Base-by-base conservation (phyloP, 164 flowering plant species). In the Vitis cinerea region DNA sequence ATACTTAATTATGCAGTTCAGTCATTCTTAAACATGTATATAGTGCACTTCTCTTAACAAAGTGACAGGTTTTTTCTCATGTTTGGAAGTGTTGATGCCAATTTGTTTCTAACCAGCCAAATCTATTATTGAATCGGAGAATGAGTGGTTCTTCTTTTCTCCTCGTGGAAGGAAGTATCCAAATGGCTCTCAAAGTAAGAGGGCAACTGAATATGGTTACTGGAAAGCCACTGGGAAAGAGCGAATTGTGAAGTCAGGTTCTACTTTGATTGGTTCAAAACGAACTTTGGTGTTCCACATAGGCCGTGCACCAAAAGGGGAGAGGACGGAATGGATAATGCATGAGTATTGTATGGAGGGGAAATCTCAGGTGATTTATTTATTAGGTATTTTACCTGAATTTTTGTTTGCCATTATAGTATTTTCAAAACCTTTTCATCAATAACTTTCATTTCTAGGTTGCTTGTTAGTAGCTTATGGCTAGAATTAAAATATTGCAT, bases 221-320 rank as follows among this genome's bases (percentile, higher is more conserved):
- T 91, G 97, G 97, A 91, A 89, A 72, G 97, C 94, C 57, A 91
- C 97, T 0, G 97, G 94, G 4, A 91, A 88, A 73, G 94, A 89
- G 73, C 85, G 97, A 6, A 77, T 72, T 71, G 92, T 91, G 12
- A 91, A 85, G 72, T 77, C 91, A 2, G 85, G 84, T 54, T 55
- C 85, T 2, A 75, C 17, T 50, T 37, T 85, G 6, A 87, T 89
- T 57, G 97, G 97, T n/a, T 86, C 93, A 3, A 91, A 91, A 72
- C 82, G 97, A 77, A 89, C 94, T 57, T 77, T 91, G 13, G 97
- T 91, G n/a, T 91, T 89, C 73, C 93, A 91, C 74, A 58, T 68
- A 3, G 97, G 97, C 8, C 93, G 94, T 49, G 94, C 97, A 1
- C 97, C 97, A 0, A 90, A 85, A 78, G 97, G 93, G 17, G 89